These are phyloP conservation scores for Colletotrichum tamarilloi DNA, from an alignment of 2,329 filamentous ascomycete genomes.

Conservation along the genomic window DNA sequence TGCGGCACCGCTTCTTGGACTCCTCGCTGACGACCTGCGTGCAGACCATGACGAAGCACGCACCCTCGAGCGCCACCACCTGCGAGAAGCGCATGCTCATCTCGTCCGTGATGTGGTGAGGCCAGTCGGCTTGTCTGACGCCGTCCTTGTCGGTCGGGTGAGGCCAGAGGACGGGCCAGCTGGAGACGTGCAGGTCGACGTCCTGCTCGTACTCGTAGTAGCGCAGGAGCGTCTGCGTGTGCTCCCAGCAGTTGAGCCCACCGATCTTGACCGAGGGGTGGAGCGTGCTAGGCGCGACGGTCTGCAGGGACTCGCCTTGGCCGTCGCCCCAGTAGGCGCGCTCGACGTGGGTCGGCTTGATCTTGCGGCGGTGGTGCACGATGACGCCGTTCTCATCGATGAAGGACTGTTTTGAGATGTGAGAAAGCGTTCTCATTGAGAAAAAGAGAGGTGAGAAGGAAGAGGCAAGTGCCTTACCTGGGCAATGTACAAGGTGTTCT, in stretches of 20 bases:
- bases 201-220: conserved; percentile 42
- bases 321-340: conserved; percentile 65
- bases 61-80: conserved; percentile 56
- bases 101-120: conserved; percentile 49
- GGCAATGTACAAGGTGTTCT: conserved; percentile 57
- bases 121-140: conserved; percentile 48
- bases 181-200: conserved; percentile 44
- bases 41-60: conserved; percentile 54
- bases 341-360: conserved; percentile 62
- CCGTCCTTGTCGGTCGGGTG: conserved; percentile 34
- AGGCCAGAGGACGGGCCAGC: conserved; percentile 45
- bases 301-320: conserved; percentile 65
- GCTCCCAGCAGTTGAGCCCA: conserved; percentile 67
- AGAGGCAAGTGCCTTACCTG: conserved; percentile 41
- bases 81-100: conserved; percentile 50
- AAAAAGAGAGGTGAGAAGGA: not conserved
- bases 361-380: conserved; percentile 59
- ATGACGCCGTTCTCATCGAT: conserved; percentile 60
- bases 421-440: not conserved
- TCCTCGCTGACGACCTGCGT: conserved; percentile 54
- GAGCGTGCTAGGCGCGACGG: conserved; percentile 57
- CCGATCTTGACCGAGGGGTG: conserved; percentile 60
- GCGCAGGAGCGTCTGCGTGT: conserved; percentile 42
- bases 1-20: conserved; percentile 41
- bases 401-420: conserved; percentile 49